These are phyloP conservation scores for Paramecium sexaurelia DNA, from an alignment of 73 alveolate genomes.

Conservation along the genomic window DNA sequence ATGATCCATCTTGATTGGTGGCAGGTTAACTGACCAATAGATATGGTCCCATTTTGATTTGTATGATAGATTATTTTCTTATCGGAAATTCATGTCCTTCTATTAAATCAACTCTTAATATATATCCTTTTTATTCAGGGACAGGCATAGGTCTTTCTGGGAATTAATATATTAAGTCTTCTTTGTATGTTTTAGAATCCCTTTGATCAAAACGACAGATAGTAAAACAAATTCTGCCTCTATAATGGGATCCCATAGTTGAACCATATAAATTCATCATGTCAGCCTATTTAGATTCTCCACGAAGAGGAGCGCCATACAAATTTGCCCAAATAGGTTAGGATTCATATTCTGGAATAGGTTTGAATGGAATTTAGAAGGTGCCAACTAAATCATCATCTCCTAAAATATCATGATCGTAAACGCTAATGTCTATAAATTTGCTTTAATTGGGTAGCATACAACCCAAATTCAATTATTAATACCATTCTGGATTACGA, in stretches of 20 bases:
- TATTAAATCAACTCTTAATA: conserved; percentile 75
- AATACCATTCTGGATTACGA: conserved; percentile 68
- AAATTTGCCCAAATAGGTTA: conserved; percentile 81
- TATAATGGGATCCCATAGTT: conserved; percentile 77
- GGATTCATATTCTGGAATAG: conserved; percentile 59
- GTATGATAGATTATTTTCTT: conserved; percentile 63
- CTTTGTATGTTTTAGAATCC: conserved; percentile 74
- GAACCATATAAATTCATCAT: conserved; percentile 79
- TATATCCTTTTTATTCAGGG: conserved; percentile 70
- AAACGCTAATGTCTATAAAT: conserved; percentile 13
- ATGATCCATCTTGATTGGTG: conserved; percentile 52
- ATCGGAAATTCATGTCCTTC: conserved; percentile 84
- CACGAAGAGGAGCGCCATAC: conserved; percentile 81
- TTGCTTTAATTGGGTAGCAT: conserved; percentile 63
- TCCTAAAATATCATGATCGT: conserved; percentile 63
- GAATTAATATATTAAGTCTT: conserved; percentile 69
- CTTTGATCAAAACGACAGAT: conserved; percentile 68
- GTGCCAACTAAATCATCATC: conserved; percentile 68
- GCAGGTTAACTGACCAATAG: conserved; percentile 51
- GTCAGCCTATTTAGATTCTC: conserved; percentile 77
- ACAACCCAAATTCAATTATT: conserved; percentile 53
- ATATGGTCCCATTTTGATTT: conserved; percentile 81
- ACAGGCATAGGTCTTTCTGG: conserved; percentile 81
- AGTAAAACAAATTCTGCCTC: conserved; percentile 79
- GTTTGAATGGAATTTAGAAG: conserved; percentile 72